These are phyloP conservation scores for Cladosporium velox DNA, from an alignment of 2,329 filamentous ascomycete genomes.

Conservation along the genomic window DNA sequence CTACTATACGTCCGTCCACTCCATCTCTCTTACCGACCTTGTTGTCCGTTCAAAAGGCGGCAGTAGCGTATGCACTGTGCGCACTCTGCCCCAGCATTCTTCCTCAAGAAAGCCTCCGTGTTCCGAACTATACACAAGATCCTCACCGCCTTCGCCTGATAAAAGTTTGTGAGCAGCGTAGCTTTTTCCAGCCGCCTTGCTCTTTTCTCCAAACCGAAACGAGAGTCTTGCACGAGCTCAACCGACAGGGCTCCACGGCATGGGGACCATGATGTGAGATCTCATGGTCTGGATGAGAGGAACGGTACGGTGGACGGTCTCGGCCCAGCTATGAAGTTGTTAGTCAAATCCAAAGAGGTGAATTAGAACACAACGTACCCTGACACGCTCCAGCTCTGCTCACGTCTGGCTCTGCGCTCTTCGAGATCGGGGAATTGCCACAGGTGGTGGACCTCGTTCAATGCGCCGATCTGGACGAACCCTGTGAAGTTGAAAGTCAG, in stretches of 20 bases:
- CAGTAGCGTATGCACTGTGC: not conserved
- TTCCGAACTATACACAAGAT: not conserved
- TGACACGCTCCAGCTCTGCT: constrained; percentile 93
- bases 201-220: constrained; percentile 1
- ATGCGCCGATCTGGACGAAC: constrained; percentile 97
- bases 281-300: constrained; percentile 96
- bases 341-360: not conserved
- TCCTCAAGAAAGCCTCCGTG: not conserved
- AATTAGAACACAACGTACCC: constrained; percentile 40
- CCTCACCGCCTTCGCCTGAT: not conserved
- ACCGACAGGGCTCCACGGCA: constrained; percentile 94
- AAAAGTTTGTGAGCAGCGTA: not conserved
- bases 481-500: constrained; percentile 67
- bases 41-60: not conserved
- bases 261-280: constrained; percentile 86
- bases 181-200: not conserved
- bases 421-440: constrained; percentile 99
- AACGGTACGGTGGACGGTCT: constrained; percentile 97
- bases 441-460: constrained; percentile 96
- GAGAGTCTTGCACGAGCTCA: constrained; percentile 44
- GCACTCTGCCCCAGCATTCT: not conserved
- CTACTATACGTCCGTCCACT: constrained; percentile 6
- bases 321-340: constrained; percentile 50
- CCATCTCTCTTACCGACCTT: not conserved
- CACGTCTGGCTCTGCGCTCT: constrained; percentile 83